Base-by-base conservation (phyloP, 345 rosid genomes). In the Dovyalis caffra region DNA sequence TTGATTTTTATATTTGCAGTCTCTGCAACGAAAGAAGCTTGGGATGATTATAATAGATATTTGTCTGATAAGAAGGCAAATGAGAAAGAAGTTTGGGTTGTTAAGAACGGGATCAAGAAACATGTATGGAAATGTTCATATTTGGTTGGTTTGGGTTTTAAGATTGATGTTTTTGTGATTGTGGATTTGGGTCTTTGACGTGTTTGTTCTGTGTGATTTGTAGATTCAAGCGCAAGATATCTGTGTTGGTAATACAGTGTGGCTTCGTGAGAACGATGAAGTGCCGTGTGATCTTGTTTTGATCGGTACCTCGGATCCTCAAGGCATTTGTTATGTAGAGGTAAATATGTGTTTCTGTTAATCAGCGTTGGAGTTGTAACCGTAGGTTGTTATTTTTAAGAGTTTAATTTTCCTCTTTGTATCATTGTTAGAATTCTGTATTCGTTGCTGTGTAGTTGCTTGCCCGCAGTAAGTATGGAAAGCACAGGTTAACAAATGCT, bases 241-340 rank as follows among this genome's bases (percentile, higher is more conserved):
- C 68, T 86, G 70, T 76, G 97, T 95, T 8, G 97, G 99, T 49
- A 91, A 91, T 80, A 85, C 93, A 70, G 95, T 95, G 60, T 95
- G 99, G 99, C 90, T 95, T 87, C 97, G 97, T 49, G 98, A 95
- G 87, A 95, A 95, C 87, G 98, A 95, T 84, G 97, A 94, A 87
- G 99, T 91, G 70, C 99, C 99, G 57, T 93, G 99, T 77, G 99
- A 95, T 90, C 90, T 95, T 79, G 98, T 91, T 84, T 79, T 95
- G 88, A 81, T 95, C 63, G 98, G 99, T 76, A 87, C 97, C 43
- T 95, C 99, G 38, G 99, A 95, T 74, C 87, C 91, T 71, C 98
- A 93, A 81, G 99, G 99, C 58, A 40, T 93, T 74, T 95, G 97
- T 82, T 93, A 93, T 81, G 80, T 93, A 63, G 98, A 95, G 98